Percentiles rank a stretch among this genome's conserved stretches.
phyloP scores from a whole-genome alignment of 768 basidiomycete species.

The Auricularia heimuer region DNA sequence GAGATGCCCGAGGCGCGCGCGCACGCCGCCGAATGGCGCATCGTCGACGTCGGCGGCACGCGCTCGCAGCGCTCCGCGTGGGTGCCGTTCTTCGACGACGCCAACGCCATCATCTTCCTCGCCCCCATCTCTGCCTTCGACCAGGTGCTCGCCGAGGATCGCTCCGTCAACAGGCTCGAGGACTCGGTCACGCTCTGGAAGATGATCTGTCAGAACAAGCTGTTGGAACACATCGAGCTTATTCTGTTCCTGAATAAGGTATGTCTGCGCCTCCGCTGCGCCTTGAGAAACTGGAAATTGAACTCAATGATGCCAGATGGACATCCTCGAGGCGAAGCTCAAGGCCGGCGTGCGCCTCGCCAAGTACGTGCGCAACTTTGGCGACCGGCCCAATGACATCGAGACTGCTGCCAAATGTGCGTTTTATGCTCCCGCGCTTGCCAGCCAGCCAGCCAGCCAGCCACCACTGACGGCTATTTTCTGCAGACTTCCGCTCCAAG shows the following conservation, averaged over 20 bases:
- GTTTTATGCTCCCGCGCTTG: slow-evolving; percentile 13
- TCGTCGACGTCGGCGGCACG: slow-evolving; percentile 41
- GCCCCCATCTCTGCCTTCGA: slow-evolving; percentile 68
- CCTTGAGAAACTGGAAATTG: too few relatives aligned
- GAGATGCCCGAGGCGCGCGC: slow-evolving; percentile 33
- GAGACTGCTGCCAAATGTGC: slow-evolving; percentile 59
- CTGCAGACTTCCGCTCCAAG: neutral
- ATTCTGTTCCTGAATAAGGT: slow-evolving; percentile 72
- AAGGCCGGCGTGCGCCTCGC: slow-evolving; percentile 50
- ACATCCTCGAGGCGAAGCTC: slow-evolving; percentile 60
- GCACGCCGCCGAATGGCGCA: slow-evolving; percentile 44
- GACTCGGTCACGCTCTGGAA: slow-evolving; percentile 73
- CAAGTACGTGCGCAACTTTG: slow-evolving; percentile 65
- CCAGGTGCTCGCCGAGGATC: slow-evolving; percentile 63
- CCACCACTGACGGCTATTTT: too few relatives aligned
- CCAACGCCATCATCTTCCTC: slow-evolving; percentile 75
- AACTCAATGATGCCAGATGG: slow-evolving; percentile 27
- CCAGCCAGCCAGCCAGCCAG: neutral
- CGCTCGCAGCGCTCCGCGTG: slow-evolving; percentile 29
- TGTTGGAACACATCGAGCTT: slow-evolving; percentile 57
- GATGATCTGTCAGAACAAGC: slow-evolving; percentile 57
- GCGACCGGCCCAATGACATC: slow-evolving; percentile 56
- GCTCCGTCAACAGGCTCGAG: slow-evolving; percentile 59
- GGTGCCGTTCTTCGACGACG: slow-evolving; percentile 63
- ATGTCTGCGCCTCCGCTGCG: neutral